Base-by-base conservation (phyloP, 768 basidiomycete species). In the Naganishia vishniacii region DNA sequence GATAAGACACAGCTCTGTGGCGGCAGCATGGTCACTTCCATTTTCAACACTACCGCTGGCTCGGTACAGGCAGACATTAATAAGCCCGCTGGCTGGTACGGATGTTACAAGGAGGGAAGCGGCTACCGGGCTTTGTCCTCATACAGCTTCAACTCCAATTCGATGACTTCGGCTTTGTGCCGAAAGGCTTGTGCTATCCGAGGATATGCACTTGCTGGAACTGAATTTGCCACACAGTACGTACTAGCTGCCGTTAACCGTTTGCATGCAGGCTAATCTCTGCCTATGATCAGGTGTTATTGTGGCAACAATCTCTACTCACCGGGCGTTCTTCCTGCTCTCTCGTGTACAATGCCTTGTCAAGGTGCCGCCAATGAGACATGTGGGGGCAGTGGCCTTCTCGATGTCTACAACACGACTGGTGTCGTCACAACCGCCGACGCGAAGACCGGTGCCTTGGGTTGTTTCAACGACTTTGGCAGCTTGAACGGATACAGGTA, bases 391-490 rank as follows among this genome's bases (percentile, higher is more conserved):
- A 25, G 41, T 20, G 61, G 59, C 25, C 61, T 44, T 48, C 49
- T 68, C 48, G 65, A 67, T n/a, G 59, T 69, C 12, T 71, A 69
- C 68, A 70, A 69, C 61, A 62, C 68, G 28, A 66, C 71, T 20
- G 49, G 45, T 11, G 16, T 44, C 20, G 48, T 37, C 42, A 42
- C 34, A 11, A 67, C 59, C 42, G 51, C 63, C 4, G 68, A 69
- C 58, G 48, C 59, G 7, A 56, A 41, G 20, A 45, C 64, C 25
- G 64, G 64, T 29, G 29, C 59, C 25, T 37, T 42, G 23, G 47
- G 42, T 23, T 51, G 48, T 23, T 47, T 47, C n/a, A 23, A 49
- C 48, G 37, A 51, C 16, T 53, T n/a, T 26, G 15, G 34, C 26
- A 49, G 45, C 13, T 44, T 69, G 26, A 61, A 28, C 48, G 61